These are phyloP conservation scores for Penicillium cosmopolitanum DNA, from an alignment of 495 filamentous ascomycete species.

Conservation along the genomic window DNA sequence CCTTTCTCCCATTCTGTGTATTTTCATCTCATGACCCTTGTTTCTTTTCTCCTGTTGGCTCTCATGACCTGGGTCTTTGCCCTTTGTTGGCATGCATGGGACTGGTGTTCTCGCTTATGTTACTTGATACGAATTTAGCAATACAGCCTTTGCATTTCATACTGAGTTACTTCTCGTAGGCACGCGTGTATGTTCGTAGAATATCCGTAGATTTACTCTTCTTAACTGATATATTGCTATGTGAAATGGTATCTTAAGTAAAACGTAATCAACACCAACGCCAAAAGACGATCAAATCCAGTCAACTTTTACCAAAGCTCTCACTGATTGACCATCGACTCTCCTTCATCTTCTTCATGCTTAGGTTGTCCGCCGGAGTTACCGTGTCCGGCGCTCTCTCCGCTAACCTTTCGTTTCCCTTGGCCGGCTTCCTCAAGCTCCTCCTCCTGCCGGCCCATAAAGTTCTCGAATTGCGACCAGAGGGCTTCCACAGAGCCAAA, in stretches of 20 bases:
- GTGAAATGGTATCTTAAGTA: slow-evolving; percentile 25
- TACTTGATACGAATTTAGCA: slow-evolving; percentile 26
- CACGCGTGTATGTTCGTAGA: slow-evolving; percentile 7
- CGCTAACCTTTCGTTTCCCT: slow-evolving; percentile 36
- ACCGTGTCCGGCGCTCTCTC: slow-evolving; percentile 29
- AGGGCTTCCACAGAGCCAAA: slow-evolving; percentile 95
- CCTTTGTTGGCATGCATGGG: slow-evolving; percentile 49
- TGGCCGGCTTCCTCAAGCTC: slow-evolving; percentile 44
- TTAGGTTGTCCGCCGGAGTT: slow-evolving; percentile 8
- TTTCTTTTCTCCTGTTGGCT: slow-evolving; percentile 30
- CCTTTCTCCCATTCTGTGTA: slow-evolving; percentile 12
- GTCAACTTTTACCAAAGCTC: background rate
- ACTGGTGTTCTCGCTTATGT: slow-evolving; percentile 46
- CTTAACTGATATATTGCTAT: background rate
- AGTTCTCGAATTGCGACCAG: slow-evolving; percentile 95
- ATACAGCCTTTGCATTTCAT: slow-evolving; percentile 8
- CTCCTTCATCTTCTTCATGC: slow-evolving; percentile 23
- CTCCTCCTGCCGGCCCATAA: slow-evolving; percentile 78
- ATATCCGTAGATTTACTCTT: background rate
- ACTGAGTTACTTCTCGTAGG: background rate
- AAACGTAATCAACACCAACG: slow-evolving; percentile 1
- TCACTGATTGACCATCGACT: slow-evolving; percentile 21
- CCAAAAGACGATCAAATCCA: background rate
- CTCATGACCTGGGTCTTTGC: slow-evolving; percentile 42
- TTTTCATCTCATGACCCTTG: slow-evolving; percentile 23